These are phyloP conservation scores for Neurospora sp. DNA, from an alignment of 495 filamentous ascomycete species.

Conservation along the genomic window DNA sequence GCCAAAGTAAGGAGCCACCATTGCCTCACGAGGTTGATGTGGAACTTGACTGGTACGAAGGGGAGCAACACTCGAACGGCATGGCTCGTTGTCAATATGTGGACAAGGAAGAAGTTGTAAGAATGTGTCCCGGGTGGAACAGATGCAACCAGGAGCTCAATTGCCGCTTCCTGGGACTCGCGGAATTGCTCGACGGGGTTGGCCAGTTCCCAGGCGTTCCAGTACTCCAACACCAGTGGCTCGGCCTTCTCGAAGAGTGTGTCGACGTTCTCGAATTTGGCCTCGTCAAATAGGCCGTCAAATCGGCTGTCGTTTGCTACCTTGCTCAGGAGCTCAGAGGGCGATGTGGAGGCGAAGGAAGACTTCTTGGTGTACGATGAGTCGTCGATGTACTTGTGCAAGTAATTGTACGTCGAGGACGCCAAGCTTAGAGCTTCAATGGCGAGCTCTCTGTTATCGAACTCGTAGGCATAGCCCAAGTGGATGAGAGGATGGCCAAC, in stretches of 20 bases:
- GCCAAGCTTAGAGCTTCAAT: conserved; percentile 73
- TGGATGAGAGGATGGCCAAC: conserved; percentile 87
- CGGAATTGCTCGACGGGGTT: conserved; percentile 61
- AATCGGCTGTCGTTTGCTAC: conserved; percentile 45
- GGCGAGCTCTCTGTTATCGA: conserved; percentile 65
- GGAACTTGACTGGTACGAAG: conserved; percentile 60
- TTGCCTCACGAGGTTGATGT: conserved; percentile 61
- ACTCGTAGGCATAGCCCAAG: conserved; percentile 77
- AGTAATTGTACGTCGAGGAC: conserved; percentile 58
- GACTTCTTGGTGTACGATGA: conserved; percentile 51
- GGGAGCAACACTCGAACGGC: conserved; percentile 81
- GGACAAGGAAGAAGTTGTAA: conserved; percentile 81
- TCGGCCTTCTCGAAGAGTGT: conserved; percentile 55
- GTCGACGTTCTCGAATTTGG: conserved; percentile 54
- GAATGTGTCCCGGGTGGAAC: conserved; percentile 45
- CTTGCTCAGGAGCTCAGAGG: conserved; percentile 56
- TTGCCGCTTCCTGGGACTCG: conserved; percentile 66
- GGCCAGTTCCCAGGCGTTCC: conserved; percentile 68
- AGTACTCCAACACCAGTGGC: conserved; percentile 60
- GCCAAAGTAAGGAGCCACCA: conserved; percentile 82
- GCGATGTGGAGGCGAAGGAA: conserved; percentile 42
- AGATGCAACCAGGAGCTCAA: conserved; percentile 57
- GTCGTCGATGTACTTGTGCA: conserved; percentile 73
- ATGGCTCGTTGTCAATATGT: conserved; percentile 74
- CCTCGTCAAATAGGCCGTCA: conserved; percentile 47